phyloP scores from a whole-genome alignment of 2,329 filamentous ascomycete genomes.

The Paracoccidioides lutzii region DNA sequence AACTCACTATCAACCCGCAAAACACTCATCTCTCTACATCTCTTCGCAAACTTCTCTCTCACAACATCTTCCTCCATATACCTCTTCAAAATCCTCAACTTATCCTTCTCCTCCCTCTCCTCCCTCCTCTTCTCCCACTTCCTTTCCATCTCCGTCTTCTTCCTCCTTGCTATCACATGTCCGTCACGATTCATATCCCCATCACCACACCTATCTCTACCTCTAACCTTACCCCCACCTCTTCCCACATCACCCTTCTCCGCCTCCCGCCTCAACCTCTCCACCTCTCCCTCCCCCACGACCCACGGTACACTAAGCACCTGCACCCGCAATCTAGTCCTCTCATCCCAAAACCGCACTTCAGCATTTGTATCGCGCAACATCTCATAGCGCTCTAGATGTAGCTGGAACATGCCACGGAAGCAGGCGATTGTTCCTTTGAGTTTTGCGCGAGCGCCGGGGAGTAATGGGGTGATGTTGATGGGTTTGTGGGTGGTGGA shows the following conservation, averaged over 20 bases:
- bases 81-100: constrained; percentile 14
- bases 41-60: constrained; percentile 22
- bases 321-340: constrained; percentile 36
- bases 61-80: constrained; percentile 31
- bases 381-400: constrained; percentile 40
- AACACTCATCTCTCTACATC: constrained; percentile 20
- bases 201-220: constrained; percentile 20
- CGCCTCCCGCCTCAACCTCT: constrained; percentile 28
- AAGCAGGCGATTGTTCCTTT: constrained; percentile 45
- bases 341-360: constrained; percentile 40
- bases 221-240: constrained; percentile 34
- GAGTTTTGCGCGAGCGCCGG: constrained; percentile 42
- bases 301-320: constrained; percentile 43
- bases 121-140: constrained; percentile 22
- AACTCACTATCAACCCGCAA: constrained; percentile 14
- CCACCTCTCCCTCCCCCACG: constrained; percentile 33
- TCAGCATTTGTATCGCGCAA: constrained; percentile 43
- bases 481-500: constrained; percentile 23
- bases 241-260: constrained; percentile 26
- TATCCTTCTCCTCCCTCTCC: constrained; percentile 29
- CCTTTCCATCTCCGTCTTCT: constrained; percentile 29
- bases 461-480: constrained; percentile 33
- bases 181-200: constrained; percentile 27
- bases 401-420: constrained; percentile 39
- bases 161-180: constrained; percentile 31